Conservation (phyloP, 306 rosid genomes). For the Vigna unguiculata region DNA sequence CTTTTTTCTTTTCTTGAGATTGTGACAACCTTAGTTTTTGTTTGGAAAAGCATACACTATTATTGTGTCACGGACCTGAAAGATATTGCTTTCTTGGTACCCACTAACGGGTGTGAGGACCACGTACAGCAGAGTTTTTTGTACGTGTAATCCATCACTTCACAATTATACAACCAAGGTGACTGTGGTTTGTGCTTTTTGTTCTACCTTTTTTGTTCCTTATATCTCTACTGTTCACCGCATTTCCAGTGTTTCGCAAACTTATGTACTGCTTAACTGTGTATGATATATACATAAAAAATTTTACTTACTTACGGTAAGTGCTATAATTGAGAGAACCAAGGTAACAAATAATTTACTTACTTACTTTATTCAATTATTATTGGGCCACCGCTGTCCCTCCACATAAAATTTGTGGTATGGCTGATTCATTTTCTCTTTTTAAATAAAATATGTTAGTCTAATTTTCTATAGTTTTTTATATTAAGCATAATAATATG, state of each 20-base stretch:
- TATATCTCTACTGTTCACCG: not conserved
- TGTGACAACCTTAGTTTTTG: not conserved
- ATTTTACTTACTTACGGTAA: too few species aligned
- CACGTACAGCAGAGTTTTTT: not conserved
- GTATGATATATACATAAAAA: too few species aligned
- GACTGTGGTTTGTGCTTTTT: not conserved
- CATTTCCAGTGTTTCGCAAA: not conserved
- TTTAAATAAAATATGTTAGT: too few species aligned
- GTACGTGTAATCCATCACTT: conserved; percentile 19
- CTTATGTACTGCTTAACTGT: not conserved
- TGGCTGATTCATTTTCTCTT: too few species aligned
- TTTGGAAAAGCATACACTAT: not conserved
- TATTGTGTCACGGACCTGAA: not conserved
- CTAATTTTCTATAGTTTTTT: not conserved
- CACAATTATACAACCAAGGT: conserved; percentile 8
- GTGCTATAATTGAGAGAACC: too few species aligned
- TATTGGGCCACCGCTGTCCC: too few species aligned
- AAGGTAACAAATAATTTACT: too few species aligned
- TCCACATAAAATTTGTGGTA: too few species aligned
- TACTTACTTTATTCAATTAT: too few species aligned
- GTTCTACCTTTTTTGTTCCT: not conserved
- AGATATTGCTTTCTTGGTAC: not conserved
- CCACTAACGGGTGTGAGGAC: not conserved
- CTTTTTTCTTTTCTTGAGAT: not conserved
- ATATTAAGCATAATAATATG: not conserved